Base-by-base conservation (phyloP, 345 rosid species). In the Atalantia buxifolia region DNA sequence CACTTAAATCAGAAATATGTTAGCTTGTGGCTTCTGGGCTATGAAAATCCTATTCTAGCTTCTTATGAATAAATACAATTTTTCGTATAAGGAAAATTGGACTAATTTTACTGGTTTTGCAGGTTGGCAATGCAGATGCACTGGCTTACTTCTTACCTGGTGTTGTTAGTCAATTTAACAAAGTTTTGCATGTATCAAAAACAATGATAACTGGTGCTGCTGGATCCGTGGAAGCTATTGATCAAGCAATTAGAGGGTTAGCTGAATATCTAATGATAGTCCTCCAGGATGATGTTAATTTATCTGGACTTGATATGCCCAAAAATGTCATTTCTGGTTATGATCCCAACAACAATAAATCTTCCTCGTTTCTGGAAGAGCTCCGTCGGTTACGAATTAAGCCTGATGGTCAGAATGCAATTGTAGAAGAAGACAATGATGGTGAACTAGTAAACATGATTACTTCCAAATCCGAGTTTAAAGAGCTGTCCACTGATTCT, bases 141-240 rank as follows among this genome's bases (percentile, higher is more conserved):
- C 83, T 95, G 87, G 97, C 95, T 78, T 95, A 92, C 91, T 95
- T 92, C 82, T 87, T 95, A 77, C 99, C 99, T 79, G 99, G 97
- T 78, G 97, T 91, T 77, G 89, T 93, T 75, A 93, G 98, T 85
- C 97, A 95, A 78, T 87, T 95, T 81, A 82, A 88, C 36, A 92
- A 91, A 86, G 98, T 93, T 73, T 81, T 95, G 81, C 90, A 89
- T 85, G 86, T 87, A 81, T 83, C 97, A 9, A 92, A 91, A 78
- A 82, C 89, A 70, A 89, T 91, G 93, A 87, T 88, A 69, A 95
- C 95, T 75, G 99, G 99, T 76, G 99, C 99, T 82, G 97, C 93
- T 81, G 98, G 97, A 83, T 89, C 90, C 81, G 85, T 88, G 72
- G 97, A 93, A 76, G 92, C 97, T 80, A 85, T 86, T 76, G 88